Evolutionary conservation across 2,329 filamentous ascomycete species (phyloP), one percentile per base, ranked within the genome.

Genomic region (Venturia aucupariae): DNA sequence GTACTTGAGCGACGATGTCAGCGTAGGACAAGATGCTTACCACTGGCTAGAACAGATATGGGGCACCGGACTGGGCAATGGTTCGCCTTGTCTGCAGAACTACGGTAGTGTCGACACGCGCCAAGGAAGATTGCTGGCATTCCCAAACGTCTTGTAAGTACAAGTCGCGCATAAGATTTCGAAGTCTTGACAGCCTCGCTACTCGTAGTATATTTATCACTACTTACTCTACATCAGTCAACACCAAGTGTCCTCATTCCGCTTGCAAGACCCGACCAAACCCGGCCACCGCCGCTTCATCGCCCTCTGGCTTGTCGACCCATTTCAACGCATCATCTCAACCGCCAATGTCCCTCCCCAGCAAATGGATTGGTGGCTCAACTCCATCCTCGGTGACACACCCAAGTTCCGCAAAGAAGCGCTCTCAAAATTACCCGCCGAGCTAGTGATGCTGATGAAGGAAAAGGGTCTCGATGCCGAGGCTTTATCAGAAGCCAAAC

Each of bases 291-390:
- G 81, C 17, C 81, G 82, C 67, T 81, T 86, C 64, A 72, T 87
- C 0, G 81, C 81, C 0, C 75, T 87, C 46, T 87, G 81, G 70
- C 76, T 88, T 1, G 80, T 87, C 2, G 84, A 87, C 67, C 84
- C 84, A 0, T 69, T 79, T 38, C 68, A 74, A 5, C 77, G 78
- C 7, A 76, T 87, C 60, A 75, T 83, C 11, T 84, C 75, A 2
- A 82, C 79, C 0, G 76, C 76, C 0, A 81, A 84, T 65, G 75
- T 83, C 0, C 80, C 81, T 1, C 80, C 80, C 2, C 81, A 84
- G 68, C 78, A 77, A 65, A 69, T 75, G 30, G 72, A 78, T 2
- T 84, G 81, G 81, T 66, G 64, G 39, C 27, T 17, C 17, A 19
- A 65, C 30, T 27, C 64, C 15, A 17, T n/a, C 22, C 46, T 55